These are phyloP conservation scores for Handroanthus guayacan DNA, from an alignment of 257 asterid species.

Conservation along the genomic window DNA sequence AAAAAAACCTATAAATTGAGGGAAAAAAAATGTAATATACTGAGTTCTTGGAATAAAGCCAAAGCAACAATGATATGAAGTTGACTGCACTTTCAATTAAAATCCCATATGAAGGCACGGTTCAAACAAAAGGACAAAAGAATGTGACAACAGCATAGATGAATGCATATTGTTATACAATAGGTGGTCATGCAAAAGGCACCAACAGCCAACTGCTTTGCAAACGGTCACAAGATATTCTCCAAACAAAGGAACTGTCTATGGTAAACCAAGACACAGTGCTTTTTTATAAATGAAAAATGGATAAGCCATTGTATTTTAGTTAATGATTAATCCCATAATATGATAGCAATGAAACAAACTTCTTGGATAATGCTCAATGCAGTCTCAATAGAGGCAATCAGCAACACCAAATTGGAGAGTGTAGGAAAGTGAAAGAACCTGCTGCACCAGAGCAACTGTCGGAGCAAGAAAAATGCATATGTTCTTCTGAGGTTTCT, in stretches of 20 bases:
- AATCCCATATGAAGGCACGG: conserved; percentile 2
- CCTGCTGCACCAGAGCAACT: conserved; percentile 97
- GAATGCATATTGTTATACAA: conserved; percentile 5
- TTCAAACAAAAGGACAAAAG: conserved; percentile 4
- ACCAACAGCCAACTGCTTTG: conserved; percentile 21
- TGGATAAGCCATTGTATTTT: not conserved
- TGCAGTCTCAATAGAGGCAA: conserved; percentile 8
- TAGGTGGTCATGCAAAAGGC: conserved; percentile 25
- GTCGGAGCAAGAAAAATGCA: conserved; percentile 97
- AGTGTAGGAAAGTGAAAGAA: conserved; percentile 39
- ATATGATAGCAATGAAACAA: not conserved
- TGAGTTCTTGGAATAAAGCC: conserved; percentile 15
- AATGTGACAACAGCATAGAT: not conserved
- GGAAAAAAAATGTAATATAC: not conserved
- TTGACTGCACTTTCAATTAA: conserved; percentile 12
- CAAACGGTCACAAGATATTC: conserved; percentile 22
- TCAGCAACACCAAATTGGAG: conserved; percentile 3
- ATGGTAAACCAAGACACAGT: not conserved
- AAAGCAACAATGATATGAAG: conserved; percentile 18
- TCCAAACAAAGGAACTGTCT: conserved; percentile 15
- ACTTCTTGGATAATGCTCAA: not conserved
- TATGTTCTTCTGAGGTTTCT: conserved; percentile 82
- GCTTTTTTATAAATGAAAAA: not conserved
- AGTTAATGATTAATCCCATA: conserved; percentile 10
- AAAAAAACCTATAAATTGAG: not conserved